Base-by-base conservation (phyloP, 441 rosid genomes). In the Oxalis stricta region DNA sequence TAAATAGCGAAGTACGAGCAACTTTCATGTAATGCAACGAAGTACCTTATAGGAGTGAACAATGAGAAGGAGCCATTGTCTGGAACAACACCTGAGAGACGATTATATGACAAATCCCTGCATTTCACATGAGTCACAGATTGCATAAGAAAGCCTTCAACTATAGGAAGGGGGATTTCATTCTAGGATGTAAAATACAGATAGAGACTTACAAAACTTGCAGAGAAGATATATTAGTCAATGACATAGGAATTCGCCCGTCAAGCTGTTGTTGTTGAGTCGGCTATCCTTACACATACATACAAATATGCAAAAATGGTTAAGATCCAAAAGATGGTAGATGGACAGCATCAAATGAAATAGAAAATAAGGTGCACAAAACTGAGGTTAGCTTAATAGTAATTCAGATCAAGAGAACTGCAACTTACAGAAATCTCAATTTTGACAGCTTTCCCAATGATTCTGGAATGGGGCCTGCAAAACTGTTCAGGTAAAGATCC, bases 401-500 rank as follows among this genome's bases (percentile, higher is more conserved):
- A 41, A 3, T 20, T 6, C 19, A 17, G 4, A 28, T 18, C 12
- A 17, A 16, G 7, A 44, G 54, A 28, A 32, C 11, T 41, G 33
- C 16, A 55, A 70, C 96, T 63, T 70, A 91, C 95, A 91, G 82
- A 64, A 91, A 91, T 18, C 99, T 72, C 66, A 91, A 64, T 59
- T 81, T 91, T 28, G 82, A 58, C 29, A 86, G 75, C 69, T 70
- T 79, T 42, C 96, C 88, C 56, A 86, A 68, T 23, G 94, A 48
- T 49, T 71, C 87, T 10, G 99, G 95, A 37, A 91, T 83, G 49
- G 82, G 82, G 48, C 99, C 99, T 36, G 65, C 68, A 58, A 91
- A 77, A 63, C 73, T 66, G 68, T 91, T 91, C 75, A 91, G 54
- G 80, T 91, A 91, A 52, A 91, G 96, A 81, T 86, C 99, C 96